phyloP scores from a whole-genome alignment of 164 flowering plant species.

The Santalum album region DNA sequence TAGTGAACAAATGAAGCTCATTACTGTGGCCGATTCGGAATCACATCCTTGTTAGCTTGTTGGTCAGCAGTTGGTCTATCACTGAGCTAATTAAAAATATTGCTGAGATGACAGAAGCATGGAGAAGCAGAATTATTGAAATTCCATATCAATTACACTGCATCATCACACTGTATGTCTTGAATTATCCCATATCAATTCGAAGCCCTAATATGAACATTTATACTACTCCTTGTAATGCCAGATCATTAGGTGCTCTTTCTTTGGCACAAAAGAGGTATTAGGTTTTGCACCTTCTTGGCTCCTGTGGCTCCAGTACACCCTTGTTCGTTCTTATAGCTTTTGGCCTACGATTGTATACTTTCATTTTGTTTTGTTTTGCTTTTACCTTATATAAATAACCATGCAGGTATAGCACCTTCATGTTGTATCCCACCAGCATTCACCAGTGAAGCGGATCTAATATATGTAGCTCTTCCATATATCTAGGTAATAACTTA shows the following conservation, averaged over 20 bases:
- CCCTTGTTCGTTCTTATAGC: neutral
- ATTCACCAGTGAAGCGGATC: conserved; percentile 89
- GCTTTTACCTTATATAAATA: neutral
- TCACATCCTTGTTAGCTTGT: conserved; percentile 62
- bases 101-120: too few species aligned
- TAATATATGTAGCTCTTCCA: conserved; percentile 66
- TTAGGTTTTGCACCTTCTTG: conserved; percentile 83
- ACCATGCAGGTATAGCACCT: conserved; percentile 86
- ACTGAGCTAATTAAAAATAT: conserved; percentile 70
- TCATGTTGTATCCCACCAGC: conserved; percentile 74
- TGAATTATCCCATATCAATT: too few species aligned
- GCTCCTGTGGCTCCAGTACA: conserved; percentile 91
- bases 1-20: conserved; percentile 1
- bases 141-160: too few species aligned
- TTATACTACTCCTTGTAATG: conserved; percentile 4
- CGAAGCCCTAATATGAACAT: neutral
- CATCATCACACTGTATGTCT: too few species aligned
- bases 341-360: neutral
- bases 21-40: conserved; percentile 40
- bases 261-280: conserved; percentile 85
- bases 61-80: conserved; percentile 94
- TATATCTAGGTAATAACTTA: conserved; percentile 55
- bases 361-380: neutral
- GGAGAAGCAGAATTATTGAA: too few species aligned
- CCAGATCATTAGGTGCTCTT: conserved; percentile 82